A percentile compares a stretch with the other conserved stretches of the same genome.
These are phyloP conservation scores for Hypoxylon sp. DNA, from an alignment of 2,329 filamentous ascomycete species.

Conservation along the genomic window DNA sequence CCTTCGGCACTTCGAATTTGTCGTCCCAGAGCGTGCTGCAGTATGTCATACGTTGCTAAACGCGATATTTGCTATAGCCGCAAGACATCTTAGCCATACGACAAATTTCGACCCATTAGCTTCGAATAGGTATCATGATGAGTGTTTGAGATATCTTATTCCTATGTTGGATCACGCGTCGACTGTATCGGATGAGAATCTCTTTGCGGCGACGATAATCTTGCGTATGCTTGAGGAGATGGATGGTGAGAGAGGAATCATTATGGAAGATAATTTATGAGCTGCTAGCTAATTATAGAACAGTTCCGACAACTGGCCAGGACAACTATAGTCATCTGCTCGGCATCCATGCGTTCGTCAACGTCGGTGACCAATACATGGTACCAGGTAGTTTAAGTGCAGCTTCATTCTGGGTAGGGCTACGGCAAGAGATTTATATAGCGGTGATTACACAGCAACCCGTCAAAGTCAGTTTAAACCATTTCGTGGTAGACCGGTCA, in stretches of 20 bases:
- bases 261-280: constrained; percentile 40
- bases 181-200: constrained; percentile 63
- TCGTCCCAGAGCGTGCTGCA: constrained; percentile 68
- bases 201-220: constrained; percentile 67
- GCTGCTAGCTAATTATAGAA: constrained; percentile 45
- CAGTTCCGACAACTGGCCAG: constrained; percentile 60
- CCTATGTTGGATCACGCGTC: constrained; percentile 61
- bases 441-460: constrained; percentile 64
- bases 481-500: constrained; percentile 66
- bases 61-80: constrained; percentile 70
- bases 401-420: constrained; percentile 70
- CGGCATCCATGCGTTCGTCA: constrained; percentile 64
- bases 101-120: constrained; percentile 64
- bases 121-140: constrained; percentile 67
- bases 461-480: constrained; percentile 65
- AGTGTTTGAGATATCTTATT: constrained; percentile 66
- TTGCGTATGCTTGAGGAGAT: constrained; percentile 67
- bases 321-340: constrained; percentile 64
- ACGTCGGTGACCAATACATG: constrained; percentile 59
- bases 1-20: constrained; percentile 64
- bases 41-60: constrained; percentile 67
- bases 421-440: constrained; percentile 72
- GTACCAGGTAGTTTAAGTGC: constrained; percentile 62
- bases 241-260: constrained; percentile 51
- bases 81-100: constrained; percentile 67